Base-by-base conservation (phyloP, 805 yeast genomes). In the Wickerhamiella kazuoi region DNA sequence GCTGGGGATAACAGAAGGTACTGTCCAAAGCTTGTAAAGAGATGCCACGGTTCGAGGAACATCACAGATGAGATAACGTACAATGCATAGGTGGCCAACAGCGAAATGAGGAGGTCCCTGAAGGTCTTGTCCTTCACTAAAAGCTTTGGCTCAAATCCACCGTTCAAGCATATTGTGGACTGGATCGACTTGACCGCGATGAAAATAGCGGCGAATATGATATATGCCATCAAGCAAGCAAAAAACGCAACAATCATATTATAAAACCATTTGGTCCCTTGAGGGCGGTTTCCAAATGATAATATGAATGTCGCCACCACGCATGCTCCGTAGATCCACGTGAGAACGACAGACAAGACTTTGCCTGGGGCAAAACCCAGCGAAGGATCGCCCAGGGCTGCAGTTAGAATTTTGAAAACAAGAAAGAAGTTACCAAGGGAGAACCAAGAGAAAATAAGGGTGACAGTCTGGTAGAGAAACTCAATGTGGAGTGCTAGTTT, bases 271-370 rank as follows among this genome's bases (percentile, higher is more conserved):
- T 75, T 74, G 0, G 97, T 82, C 21, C 97, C 96, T 46, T 79
- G 72, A 1, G 98, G 97, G 28, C 93, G 76, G 56, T 87, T 87
- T 52, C 98, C 98, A 57, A 87, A 78, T 2, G 94, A 79, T 42
- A 87, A 62, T 31, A 87, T 82, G 60, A 87, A 86, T 4, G 94
- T 82, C 8, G 87, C 73, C 20, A 83, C 77, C 1, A 90, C 61
- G 14, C 86, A 77, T 1, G 78, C 77, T 41, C 79, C 71, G 51
- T 86, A 87, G 18, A 86, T 56, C 94, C 96, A 86, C 7, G 86
- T 63, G 46, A 84, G 75, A 0, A 81, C 69, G 3, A 81, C 79
- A 2, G 93, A 75, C 21, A 87, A 61, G 41, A 81, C 72, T 49
- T 71, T 72, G 20, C 94, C 95, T 5, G 82, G 79, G 1, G 69